Base-by-base conservation (phyloP, 495 filamentous ascomycete species). In the Aspergillus asperescens region DNA sequence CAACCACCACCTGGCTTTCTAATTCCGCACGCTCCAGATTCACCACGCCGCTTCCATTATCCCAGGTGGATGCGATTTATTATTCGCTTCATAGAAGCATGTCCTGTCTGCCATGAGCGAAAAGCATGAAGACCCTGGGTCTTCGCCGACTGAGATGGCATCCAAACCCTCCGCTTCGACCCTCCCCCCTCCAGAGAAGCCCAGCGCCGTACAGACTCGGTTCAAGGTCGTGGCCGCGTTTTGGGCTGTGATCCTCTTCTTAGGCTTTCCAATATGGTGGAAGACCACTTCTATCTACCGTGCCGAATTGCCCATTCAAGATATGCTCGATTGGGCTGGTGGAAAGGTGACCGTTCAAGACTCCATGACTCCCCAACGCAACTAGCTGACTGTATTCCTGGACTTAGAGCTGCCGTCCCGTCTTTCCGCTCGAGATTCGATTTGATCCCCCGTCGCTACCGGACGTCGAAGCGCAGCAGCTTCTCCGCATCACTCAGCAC, bases 181-280 rank as follows among this genome's bases (percentile, higher is more conserved):
- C 51, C 51, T 68, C 43, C 89, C 90, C 12, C 85, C 90, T 41
- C 85, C 89, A 41, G 91, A 95, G 69, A 83, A 81, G 47, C 67
- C 77, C 32, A 81, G 84, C 53, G 82, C 83, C 45, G 72, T 88
- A 18, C 79, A 78, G 60, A 77, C 80, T 37, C 84, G 91, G 43
- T 78, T 79, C 46, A 75, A 71, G 48, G 86, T 97, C 39, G 84
- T 98, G 59, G 67, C 87, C 44, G 90, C 93, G 5, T 97, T 97
- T 62, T 97, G 93, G 94, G 74, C 80, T 16, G 83, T 96, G 13
- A 89, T 94, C 10, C 64, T 95, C 20, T 80, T 86, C 27, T 74
- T 97, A 15, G 94, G 93, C 15, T 69, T 97, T 54, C 93, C 93
- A 57, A 85, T 95, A 83, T 98, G 93, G 93, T 89, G 89, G 83